A percentile compares a stretch with the other conserved stretches of the same genome.
phyloP scores from a whole-genome alignment of 2,329 filamentous ascomycete species.

The Acrocalymma vagum region DNA sequence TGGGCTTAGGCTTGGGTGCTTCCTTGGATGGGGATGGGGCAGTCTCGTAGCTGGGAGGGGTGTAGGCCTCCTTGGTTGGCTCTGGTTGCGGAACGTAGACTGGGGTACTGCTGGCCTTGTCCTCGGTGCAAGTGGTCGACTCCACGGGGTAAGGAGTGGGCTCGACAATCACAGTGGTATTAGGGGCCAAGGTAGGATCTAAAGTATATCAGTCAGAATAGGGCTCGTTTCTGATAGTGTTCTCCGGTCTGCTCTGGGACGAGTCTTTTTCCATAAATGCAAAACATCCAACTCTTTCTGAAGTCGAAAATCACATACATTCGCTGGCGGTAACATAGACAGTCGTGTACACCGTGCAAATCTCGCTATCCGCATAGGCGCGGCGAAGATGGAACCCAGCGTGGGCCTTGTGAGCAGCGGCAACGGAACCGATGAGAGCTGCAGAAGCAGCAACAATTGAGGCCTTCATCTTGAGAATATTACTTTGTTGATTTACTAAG shows the following conservation, averaged over 20 bases:
- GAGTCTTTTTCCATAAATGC: neutral
- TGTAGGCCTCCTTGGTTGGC: conserved; percentile 15
- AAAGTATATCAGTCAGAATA: conserved; percentile 19
- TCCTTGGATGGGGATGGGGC: conserved; percentile 29
- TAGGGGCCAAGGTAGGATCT: conserved; percentile 34
- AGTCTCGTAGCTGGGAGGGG: conserved; percentile 19
- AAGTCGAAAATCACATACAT: conserved; percentile 54
- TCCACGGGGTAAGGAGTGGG: conserved; percentile 64
- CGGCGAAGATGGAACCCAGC: conserved; percentile 64
- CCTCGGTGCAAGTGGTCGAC: conserved; percentile 80
- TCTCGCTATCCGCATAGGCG: conserved; percentile 60
- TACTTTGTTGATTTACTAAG: conserved; percentile 45
- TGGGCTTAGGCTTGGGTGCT: conserved; percentile 38
- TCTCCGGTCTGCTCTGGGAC: neutral
- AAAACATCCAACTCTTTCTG: neutral
- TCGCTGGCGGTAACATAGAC: conserved; percentile 38
- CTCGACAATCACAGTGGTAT: conserved; percentile 32
- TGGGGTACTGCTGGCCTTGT: conserved; percentile 69
- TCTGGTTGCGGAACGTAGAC: conserved; percentile 48
- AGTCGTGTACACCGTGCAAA: conserved; percentile 78
- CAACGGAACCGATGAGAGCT: conserved; percentile 61
- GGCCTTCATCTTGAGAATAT: conserved; percentile 85
- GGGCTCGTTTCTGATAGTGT: neutral
- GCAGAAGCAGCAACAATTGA: conserved; percentile 70
- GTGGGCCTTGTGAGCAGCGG: conserved; percentile 73